A percentile compares a stretch with the other conserved stretches of the same genome.
phyloP scores from a whole-genome alignment of 257 asterid genomes.

The Penstemon barbatus region DNA sequence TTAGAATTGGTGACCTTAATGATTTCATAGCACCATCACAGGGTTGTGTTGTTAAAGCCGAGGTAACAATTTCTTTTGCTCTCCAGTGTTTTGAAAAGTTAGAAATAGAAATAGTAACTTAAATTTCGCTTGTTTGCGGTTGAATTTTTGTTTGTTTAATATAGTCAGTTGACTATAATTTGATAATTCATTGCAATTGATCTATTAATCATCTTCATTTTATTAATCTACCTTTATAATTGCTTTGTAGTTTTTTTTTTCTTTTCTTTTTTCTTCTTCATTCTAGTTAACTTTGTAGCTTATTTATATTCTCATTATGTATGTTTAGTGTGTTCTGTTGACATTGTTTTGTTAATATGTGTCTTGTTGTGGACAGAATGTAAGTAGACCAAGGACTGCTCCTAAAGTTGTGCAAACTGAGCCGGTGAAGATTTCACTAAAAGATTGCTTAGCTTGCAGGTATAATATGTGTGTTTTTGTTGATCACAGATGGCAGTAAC shows the following conservation, averaged over 20 bases:
- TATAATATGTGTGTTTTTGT: conserved; percentile 22
- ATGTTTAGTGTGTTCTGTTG: not conserved
- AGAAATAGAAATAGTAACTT: not conserved
- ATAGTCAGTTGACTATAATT: not conserved
- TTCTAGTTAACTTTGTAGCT: too few species aligned
- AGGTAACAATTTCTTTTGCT: conserved; percentile 42
- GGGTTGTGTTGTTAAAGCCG: conserved; percentile 83
- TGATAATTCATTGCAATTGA: not conserved
- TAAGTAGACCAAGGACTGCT: conserved; percentile 44
- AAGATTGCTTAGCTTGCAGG: conserved; percentile 99
- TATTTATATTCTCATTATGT: not conserved
- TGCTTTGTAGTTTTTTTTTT: conserved; percentile 7
- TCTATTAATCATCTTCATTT: not conserved
- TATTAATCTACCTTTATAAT: not conserved
- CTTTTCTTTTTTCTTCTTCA: not conserved
- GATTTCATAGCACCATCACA: conserved; percentile 98
- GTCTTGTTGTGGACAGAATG: conserved; percentile 41
- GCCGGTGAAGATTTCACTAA: conserved; percentile 90
- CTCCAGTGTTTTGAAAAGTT: not conserved
- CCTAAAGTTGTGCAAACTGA: conserved; percentile 60
- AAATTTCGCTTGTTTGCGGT: not conserved
- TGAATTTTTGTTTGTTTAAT: not conserved
- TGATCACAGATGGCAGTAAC: conserved; percentile 1
- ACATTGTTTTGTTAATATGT: conserved; percentile 13
- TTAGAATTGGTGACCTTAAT: conserved; percentile 90